These are phyloP conservation scores for Macrotyloma uniflorum DNA, from an alignment of 306 rosid genomes.

Conservation along the genomic window DNA sequence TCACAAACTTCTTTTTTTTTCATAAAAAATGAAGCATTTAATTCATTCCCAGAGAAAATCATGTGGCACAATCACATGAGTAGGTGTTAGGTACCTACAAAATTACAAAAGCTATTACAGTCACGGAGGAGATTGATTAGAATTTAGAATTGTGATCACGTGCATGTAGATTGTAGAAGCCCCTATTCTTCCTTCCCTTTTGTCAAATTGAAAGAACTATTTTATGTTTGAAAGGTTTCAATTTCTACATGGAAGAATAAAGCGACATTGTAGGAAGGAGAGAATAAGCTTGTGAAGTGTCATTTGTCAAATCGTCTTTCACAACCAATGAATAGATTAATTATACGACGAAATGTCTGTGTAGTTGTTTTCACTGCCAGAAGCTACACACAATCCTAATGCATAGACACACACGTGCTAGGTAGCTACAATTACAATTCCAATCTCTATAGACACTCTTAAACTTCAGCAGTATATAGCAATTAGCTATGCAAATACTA, in stretches of 20 bases:
- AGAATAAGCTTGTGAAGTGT: slow-evolving; percentile 41
- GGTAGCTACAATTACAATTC: slow-evolving; percentile 24
- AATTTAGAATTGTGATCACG: slow-evolving; percentile 34
- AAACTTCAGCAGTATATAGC: slow-evolving; percentile 22
- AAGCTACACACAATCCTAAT: slow-evolving; percentile 24
- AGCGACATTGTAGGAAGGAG: slow-evolving; percentile 17
- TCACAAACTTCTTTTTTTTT: no score
- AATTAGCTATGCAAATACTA: background rate
- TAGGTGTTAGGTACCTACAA: slow-evolving; percentile 21
- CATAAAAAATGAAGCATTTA: no score
- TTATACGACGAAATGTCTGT: slow-evolving; percentile 42
- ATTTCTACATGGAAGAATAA: slow-evolving; percentile 4
- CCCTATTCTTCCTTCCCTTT: background rate
- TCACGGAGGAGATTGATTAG: slow-evolving; percentile 31
- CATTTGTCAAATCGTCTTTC: slow-evolving; percentile 43
- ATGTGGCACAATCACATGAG: background rate
- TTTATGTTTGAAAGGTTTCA: background rate
- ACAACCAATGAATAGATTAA: slow-evolving; percentile 36
- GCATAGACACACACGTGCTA: slow-evolving; percentile 48
- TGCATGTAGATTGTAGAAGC: slow-evolving; percentile 27
- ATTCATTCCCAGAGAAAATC: background rate
- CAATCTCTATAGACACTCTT: slow-evolving; percentile 11
- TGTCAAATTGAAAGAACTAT: slow-evolving; percentile 26
- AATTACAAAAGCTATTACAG: slow-evolving; percentile 23
- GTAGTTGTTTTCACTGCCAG: slow-evolving; percentile 46